A percentile compares a stretch with the other conserved stretches of the same genome.
phyloP scores from a whole-genome alignment of 2,329 filamentous ascomycete species.

The Chaetomiaceae sp. region DNA sequence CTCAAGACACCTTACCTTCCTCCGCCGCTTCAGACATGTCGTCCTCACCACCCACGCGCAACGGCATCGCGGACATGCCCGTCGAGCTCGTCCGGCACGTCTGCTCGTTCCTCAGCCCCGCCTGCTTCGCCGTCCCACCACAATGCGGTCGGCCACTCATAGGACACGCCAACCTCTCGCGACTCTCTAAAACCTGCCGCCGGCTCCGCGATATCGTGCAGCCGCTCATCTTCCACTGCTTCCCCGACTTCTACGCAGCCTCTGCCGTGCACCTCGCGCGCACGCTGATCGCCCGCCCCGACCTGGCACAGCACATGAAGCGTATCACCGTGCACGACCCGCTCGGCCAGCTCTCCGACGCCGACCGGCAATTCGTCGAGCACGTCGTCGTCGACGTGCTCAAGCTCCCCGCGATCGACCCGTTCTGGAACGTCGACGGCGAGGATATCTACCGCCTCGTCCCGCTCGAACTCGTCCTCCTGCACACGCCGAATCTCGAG shows the following conservation, averaged over 20 bases:
- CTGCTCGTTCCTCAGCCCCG: conserved; percentile 1
- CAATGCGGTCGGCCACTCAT: neutral
- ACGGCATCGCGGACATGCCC: neutral
- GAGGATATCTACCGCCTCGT: neutral
- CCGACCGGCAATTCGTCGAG: neutral
- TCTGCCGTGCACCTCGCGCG: neutral
- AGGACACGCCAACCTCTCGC: neutral
- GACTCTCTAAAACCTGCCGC: conserved; percentile 1
- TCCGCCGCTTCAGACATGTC: neutral
- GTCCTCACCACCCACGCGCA: neutral
- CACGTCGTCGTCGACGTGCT: neutral
- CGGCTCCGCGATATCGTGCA: conserved; percentile 1
- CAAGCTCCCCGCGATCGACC: neutral
- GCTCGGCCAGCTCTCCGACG: neutral
- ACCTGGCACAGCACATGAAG: conserved; percentile 2
- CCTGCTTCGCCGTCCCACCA: neutral
- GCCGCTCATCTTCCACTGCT: conserved; percentile 8
- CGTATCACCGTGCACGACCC: neutral
- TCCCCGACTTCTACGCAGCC: neutral
- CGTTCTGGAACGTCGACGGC: conserved; percentile 1
- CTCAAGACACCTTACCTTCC: no score
- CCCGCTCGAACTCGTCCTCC: conserved; percentile 4
- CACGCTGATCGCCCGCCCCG: conserved; percentile 3
- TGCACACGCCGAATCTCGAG: conserved; percentile 4
- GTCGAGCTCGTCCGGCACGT: conserved; percentile 5